Conservation (phyloP, 345 rosid genomes). For the Hibiscus tridactylites region DNA sequence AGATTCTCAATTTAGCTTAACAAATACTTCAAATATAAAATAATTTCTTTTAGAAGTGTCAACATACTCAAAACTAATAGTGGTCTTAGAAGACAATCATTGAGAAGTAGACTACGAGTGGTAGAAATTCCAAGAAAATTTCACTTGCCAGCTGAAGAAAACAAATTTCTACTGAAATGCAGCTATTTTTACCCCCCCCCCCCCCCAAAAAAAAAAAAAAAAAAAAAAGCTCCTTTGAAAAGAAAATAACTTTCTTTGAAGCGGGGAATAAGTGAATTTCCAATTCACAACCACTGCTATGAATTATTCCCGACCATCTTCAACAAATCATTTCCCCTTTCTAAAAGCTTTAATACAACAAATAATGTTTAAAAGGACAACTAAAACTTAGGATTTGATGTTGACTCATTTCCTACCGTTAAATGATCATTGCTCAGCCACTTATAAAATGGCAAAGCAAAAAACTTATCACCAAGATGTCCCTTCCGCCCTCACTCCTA, state of each 20-base stretch:
- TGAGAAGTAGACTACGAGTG: slow-evolving; percentile 9
- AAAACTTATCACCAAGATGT: too few species aligned
- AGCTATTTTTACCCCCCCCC: neutral
- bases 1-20: neutral
- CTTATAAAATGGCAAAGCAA: neutral
- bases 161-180: neutral
- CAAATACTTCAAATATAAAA: slow-evolving; percentile 28
- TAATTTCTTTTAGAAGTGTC: neutral
- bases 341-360: too few species aligned
- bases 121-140: too few species aligned
- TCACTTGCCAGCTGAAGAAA: neutral
- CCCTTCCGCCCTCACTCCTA: neutral
- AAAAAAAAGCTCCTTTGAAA: neutral
- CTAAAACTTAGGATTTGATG: too few species aligned
- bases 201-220: neutral
- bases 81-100: neutral
- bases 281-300: neutral
- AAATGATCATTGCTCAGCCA: too few species aligned
- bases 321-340: neutral
- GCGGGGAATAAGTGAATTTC: neutral
- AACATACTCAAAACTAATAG: neutral
- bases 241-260: neutral
- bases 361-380: too few species aligned
- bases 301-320: neutral
- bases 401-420: neutral